These are phyloP conservation scores for Malus sieversii DNA, from an alignment of 306 rosid genomes.

Conservation along the genomic window DNA sequence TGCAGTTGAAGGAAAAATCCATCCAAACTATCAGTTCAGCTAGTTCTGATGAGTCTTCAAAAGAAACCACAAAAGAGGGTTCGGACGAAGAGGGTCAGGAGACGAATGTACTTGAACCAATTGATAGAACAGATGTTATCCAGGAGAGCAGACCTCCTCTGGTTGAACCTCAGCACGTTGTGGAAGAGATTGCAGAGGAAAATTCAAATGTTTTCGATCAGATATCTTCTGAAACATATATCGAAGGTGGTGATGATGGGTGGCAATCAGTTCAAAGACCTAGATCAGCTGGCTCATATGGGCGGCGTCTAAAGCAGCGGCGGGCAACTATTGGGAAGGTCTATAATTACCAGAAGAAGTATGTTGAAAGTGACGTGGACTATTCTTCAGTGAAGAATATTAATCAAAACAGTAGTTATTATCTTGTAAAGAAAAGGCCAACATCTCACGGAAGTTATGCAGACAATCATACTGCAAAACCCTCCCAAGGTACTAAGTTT, in stretches of 20 bases:
- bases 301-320: constrained; percentile 72
- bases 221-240: constrained; percentile 51
- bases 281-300: constrained; percentile 71
- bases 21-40: constrained; percentile 32
- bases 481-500: constrained; percentile 68
- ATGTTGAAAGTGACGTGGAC: constrained; percentile 47
- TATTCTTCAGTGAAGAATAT: constrained; percentile 40
- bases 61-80: constrained; percentile 61
- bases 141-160: constrained; percentile 43
- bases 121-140: constrained; percentile 37
- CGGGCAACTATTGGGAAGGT: constrained; percentile 75
- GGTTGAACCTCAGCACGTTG: constrained; percentile 39
- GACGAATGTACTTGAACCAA: constrained; percentile 33
- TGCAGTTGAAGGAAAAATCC: constrained; percentile 63
- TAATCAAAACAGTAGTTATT: constrained; percentile 53
- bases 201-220: constrained; percentile 32
- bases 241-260: constrained; percentile 84
- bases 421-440: constrained; percentile 69
- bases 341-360: constrained; percentile 69
- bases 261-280: constrained; percentile 99
- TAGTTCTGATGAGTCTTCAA: constrained; percentile 66
- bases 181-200: constrained; percentile 43
- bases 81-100: constrained; percentile 87
- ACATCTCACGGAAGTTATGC: constrained; percentile 57
- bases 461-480: constrained; percentile 46